These are phyloP conservation scores for Nicotiana undulata DNA, from an alignment of 257 asterid genomes.

Conservation along the genomic window DNA sequence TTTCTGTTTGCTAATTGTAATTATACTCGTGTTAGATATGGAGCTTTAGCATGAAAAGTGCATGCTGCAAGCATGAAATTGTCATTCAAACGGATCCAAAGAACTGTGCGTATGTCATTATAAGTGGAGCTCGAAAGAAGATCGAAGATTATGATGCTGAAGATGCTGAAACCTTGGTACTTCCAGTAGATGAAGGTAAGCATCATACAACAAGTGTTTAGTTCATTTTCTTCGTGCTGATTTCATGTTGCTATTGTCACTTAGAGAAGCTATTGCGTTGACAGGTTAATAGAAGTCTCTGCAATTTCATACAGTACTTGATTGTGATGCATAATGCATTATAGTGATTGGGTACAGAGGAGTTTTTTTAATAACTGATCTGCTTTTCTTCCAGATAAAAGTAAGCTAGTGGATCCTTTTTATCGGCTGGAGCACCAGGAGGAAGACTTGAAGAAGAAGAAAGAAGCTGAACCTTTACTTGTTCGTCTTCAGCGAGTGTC, in stretches of 20 bases:
- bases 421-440: conserved; percentile 93
- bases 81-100: conserved; percentile 92
- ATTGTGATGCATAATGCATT: background rate
- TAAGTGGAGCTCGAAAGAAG: conserved; percentile 77
- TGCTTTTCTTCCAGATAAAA: conserved; percentile 41
- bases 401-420: conserved; percentile 78
- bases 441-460: conserved; percentile 83
- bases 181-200: conserved; percentile 78
- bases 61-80: conserved; percentile 92
- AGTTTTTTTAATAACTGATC: background rate
- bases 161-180: conserved; percentile 87
- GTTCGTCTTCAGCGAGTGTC: conserved; percentile 85
- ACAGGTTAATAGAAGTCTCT: background rate
- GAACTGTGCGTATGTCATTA: conserved; percentile 69
- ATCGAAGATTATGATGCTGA: conserved; percentile 83
- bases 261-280: background rate
- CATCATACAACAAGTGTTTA: background rate
- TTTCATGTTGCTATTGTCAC: background rate
- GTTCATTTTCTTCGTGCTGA: background rate
- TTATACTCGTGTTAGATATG: conserved; percentile 54
- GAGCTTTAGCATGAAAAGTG: conserved; percentile 91
- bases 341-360: background rate
- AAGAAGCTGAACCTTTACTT: conserved; percentile 85
- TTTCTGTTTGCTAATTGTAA: background rate
- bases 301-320: background rate